Conservation (phyloP, 495 filamentous ascomycete genomes). For the Tetracladium setigerum region DNA sequence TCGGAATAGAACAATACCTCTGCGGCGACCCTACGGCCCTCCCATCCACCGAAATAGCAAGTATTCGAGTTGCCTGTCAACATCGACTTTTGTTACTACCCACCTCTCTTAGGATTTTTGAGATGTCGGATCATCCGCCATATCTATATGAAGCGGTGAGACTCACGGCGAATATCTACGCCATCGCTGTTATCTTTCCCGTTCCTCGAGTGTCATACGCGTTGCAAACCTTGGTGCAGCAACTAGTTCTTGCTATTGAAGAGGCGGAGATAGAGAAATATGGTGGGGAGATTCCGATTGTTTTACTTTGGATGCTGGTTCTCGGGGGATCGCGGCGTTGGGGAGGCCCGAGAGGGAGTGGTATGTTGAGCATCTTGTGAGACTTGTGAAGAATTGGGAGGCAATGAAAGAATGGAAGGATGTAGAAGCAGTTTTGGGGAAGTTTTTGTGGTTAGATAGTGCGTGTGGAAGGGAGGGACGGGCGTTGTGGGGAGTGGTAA, state of each 20-base stretch:
- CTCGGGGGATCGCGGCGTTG: conserved; percentile 4
- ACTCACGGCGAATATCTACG: conserved; percentile 2
- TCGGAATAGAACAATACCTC: conserved; percentile 1
- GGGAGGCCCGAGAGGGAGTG: conserved; percentile 3
- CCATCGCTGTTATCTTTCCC: conserved; percentile 5
- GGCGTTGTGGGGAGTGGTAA: conserved; percentile 1
- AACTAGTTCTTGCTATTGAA: neutral
- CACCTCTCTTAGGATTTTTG: neutral
- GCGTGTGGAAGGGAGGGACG: neutral
- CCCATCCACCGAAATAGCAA: neutral
- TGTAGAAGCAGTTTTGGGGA: neutral
- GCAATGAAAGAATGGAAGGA: neutral
- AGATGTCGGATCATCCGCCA: neutral
- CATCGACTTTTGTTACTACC: conserved; percentile 1
- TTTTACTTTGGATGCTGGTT: conserved; percentile 3
- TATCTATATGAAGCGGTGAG: conserved; percentile 3
- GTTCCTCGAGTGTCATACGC: neutral
- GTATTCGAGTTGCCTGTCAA: conserved; percentile 1
- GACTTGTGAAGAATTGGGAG: neutral
- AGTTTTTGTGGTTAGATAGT: conserved; percentile 9
- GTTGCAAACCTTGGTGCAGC: neutral
- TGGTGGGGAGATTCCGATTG: neutral
- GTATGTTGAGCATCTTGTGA: conserved; percentile 2
- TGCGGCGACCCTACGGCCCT: neutral
- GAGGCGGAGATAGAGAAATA: neutral